Evolutionary conservation across 345 rosid genomes (phyloP), one percentile per base, ranked within the genome.

Genomic region (Eucalyptus shirleyi): DNA sequence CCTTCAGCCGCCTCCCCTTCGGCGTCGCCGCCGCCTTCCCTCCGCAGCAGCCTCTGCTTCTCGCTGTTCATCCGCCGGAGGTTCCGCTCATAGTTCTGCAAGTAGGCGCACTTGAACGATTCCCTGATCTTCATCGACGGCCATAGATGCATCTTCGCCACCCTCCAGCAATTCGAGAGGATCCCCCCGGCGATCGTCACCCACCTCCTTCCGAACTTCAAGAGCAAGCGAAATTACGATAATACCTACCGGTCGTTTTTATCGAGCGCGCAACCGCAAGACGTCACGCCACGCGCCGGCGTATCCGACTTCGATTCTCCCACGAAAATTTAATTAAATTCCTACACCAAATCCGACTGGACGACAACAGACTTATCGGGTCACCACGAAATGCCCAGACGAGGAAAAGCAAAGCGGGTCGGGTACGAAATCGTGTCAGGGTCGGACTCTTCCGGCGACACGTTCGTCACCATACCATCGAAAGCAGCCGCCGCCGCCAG

Each of bases 131-230:
- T 93, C 92, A 65, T 24, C 10, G 98, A 93, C 7, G 96, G 97
- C 98, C 98, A 95, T 89, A 95, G 93, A 92, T 95, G 97, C 98
- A 95, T 96, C 88, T 89, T 87, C 89, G 45, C 89, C 77, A 56
- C 59, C 59, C 59, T 53, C 59, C 42, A 23, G 81, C 17, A 50
- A 32, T 32, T 18, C 28, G 55, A 49, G 56, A n/a, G 87, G 21
- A 45, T 21, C 6, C 50, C 56, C 24, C 32, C 21, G 87, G 34
- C 87, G 12, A 86, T 47, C 87, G 87, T 10, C 87, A 16, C 9
- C 10, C 28, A 44, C 15, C 55, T 86, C 87, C 37, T 47, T 86
- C 17, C 86, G 34, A 47, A 72, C 83, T 37, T 77, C 83, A 77
- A 37, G 47, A 37, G 15, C 83, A 37, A 37, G 15, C 83, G 40